These are phyloP conservation scores for Ceratocystis diversiconidia DNA, from an alignment of 2,329 filamentous ascomycete genomes.

Conservation along the genomic window DNA sequence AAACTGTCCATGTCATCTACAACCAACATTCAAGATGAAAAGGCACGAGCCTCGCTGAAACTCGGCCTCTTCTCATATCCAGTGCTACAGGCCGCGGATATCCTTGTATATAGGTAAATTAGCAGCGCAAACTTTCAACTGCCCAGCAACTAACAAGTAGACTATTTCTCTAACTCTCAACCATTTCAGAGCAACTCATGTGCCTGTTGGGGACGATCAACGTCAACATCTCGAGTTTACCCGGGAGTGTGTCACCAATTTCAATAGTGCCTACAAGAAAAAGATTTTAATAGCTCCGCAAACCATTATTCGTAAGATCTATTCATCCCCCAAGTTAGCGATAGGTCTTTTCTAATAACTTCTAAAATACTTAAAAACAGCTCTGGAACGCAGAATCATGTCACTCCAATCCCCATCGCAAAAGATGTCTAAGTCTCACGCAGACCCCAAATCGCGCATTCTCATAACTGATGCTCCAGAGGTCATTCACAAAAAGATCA, in stretches of 20 bases:
- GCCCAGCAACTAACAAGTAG: background rate
- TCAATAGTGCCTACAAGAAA: slow-evolving; percentile 58
- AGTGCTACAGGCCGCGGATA: slow-evolving; percentile 86
- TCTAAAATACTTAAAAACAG: slow-evolving; percentile 28
- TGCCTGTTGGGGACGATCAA: slow-evolving; percentile 95
- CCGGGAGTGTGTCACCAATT: slow-evolving; percentile 69
- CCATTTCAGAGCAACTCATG: slow-evolving; percentile 63
- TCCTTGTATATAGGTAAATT: slow-evolving; percentile 62
- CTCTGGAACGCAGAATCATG: slow-evolving; percentile 77
- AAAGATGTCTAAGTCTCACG: slow-evolving; percentile 92
- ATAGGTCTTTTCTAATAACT: background rate
- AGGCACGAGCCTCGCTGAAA: slow-evolving; percentile 50
- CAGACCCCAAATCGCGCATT: slow-evolving; percentile 59
- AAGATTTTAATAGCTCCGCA: slow-evolving; percentile 50
- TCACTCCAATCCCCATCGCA: slow-evolving; percentile 60
- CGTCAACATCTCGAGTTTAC: slow-evolving; percentile 87
- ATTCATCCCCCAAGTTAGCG: background rate
- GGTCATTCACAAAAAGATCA: slow-evolving; percentile 56
- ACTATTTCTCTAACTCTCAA: slow-evolving; percentile 8
- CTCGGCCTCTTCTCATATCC: slow-evolving; percentile 92
- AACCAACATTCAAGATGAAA: slow-evolving; percentile 42
- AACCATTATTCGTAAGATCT: slow-evolving; percentile 51
- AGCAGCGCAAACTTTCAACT: background rate
- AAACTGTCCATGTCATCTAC: slow-evolving; percentile 54
- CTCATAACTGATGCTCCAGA: slow-evolving; percentile 58